Evolutionary conservation across 805 yeast genomes (phyloP).

Genomic region (Pichia scutulata): DNA sequence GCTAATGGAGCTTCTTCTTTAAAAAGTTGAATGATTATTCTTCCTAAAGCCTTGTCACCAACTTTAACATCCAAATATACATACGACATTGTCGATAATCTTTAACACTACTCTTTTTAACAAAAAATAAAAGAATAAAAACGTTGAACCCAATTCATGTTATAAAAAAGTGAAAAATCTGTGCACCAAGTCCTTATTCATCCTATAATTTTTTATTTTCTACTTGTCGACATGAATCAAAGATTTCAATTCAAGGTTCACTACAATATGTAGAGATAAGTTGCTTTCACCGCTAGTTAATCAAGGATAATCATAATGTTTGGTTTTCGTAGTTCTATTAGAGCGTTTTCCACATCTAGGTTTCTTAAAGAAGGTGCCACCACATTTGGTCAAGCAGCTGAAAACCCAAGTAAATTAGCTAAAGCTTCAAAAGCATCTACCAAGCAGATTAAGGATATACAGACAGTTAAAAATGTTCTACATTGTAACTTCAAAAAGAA

Average conservation of each 20-base stretch:
- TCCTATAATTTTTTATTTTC: neutral
- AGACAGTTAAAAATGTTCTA: conserved; percentile 55
- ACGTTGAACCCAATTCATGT: neutral
- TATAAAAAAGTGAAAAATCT: neutral
- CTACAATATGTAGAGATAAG: neutral
- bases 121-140: neutral
- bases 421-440: conserved; percentile 5
- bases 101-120: no score
- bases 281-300: neutral
- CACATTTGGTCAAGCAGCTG: conserved; percentile 24
- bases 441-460: conserved; percentile 16
- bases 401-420: conserved; percentile 10
- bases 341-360: conserved; percentile 3
- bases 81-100: neutral
- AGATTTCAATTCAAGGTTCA: neutral
- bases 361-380: conserved; percentile 2
- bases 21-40: conserved; percentile 53
- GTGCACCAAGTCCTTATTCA: neutral
- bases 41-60: conserved; percentile 37
- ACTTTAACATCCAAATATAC: conserved; percentile 35
- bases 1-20: conserved; percentile 49
- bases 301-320: neutral
- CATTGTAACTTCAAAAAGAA: conserved; percentile 74
- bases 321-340: neutral
- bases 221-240: neutral